Evolutionary conservation across 2,329 filamentous ascomycete genomes (phyloP).

Genomic region (Ascochyta clinopodiicola): DNA sequence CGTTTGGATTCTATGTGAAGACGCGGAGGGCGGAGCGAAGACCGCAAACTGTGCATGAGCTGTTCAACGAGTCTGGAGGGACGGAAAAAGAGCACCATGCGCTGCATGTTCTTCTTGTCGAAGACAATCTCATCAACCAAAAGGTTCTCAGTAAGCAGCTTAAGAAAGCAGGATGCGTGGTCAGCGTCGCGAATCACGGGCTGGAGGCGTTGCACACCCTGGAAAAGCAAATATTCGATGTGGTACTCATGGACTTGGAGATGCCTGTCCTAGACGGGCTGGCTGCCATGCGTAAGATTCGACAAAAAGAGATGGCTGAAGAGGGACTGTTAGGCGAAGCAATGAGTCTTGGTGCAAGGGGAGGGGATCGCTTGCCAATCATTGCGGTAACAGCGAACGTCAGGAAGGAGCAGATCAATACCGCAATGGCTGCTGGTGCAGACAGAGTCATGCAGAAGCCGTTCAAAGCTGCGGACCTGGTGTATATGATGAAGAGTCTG

Average conservation of each 20-base stretch:
- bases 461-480: constrained; percentile 44
- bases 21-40: constrained; percentile 32
- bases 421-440: constrained; percentile 43
- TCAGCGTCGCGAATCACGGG: constrained; percentile 47
- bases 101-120: constrained; percentile 45
- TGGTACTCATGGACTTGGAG: constrained; percentile 58
- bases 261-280: constrained; percentile 62
- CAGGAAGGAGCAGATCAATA: constrained; percentile 44
- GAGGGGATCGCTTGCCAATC: constrained; percentile 34
- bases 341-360: constrained; percentile 31
- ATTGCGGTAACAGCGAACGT: constrained; percentile 51
- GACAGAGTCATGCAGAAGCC: constrained; percentile 48
- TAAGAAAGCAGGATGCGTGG: constrained; percentile 40
- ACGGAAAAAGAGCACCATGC: background rate
- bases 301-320: constrained; percentile 52
- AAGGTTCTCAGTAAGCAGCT: constrained; percentile 47
- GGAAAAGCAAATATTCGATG: constrained; percentile 38
- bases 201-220: constrained; percentile 44
- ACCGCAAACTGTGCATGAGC: constrained; percentile 11
- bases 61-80: constrained; percentile 10
- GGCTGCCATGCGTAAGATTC: constrained; percentile 54
- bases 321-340: constrained; percentile 24
- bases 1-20: constrained; percentile 56
- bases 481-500: constrained; percentile 45
- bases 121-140: constrained; percentile 51